These are phyloP conservation scores for Leptosphaerulina australis DNA, from an alignment of 2,329 filamentous ascomycete species.

Conservation along the genomic window DNA sequence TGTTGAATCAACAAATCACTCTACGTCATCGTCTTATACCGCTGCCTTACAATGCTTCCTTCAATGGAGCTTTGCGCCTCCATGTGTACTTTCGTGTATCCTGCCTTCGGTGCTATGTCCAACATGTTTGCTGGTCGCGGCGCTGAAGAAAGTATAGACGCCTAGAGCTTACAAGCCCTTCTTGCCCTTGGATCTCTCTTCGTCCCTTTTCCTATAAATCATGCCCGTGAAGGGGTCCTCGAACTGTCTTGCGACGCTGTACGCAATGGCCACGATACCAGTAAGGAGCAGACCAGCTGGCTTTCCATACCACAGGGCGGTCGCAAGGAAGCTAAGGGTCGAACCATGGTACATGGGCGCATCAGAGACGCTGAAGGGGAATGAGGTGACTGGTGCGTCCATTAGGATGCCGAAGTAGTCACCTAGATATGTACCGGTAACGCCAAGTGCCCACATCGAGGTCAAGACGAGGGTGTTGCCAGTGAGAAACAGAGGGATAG, in stretches of 20 bases:
- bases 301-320: conserved; percentile 82
- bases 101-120: not conserved
- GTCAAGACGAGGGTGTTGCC: conserved; percentile 87
- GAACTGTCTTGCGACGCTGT: conserved; percentile 79
- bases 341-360: conserved; percentile 97
- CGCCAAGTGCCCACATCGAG: conserved; percentile 88
- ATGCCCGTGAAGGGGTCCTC: conserved; percentile 94
- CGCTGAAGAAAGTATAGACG: not conserved
- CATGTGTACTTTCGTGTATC: not conserved
- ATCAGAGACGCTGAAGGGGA: conserved; percentile 90
- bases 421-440: conserved; percentile 94
- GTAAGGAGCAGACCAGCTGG: conserved; percentile 84
- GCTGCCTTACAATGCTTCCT: not conserved
- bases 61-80: not conserved
- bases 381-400: conserved; percentile 91
- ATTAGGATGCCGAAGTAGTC: conserved; percentile 99
- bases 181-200: conserved; percentile 51
- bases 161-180: conserved; percentile 35
- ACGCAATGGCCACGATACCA: conserved; percentile 74
- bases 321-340: conserved; percentile 89
- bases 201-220: conserved; percentile 88
- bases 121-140: not conserved
- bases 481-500: conserved; percentile 71
- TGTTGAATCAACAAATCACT: conserved; percentile 19
- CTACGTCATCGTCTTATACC: conserved; percentile 1